Evolutionary conservation across 2,329 filamentous ascomycete species (phyloP), one percentile per base, ranked within the genome.

Genomic region (Sporothrix variecibatus): DNA sequence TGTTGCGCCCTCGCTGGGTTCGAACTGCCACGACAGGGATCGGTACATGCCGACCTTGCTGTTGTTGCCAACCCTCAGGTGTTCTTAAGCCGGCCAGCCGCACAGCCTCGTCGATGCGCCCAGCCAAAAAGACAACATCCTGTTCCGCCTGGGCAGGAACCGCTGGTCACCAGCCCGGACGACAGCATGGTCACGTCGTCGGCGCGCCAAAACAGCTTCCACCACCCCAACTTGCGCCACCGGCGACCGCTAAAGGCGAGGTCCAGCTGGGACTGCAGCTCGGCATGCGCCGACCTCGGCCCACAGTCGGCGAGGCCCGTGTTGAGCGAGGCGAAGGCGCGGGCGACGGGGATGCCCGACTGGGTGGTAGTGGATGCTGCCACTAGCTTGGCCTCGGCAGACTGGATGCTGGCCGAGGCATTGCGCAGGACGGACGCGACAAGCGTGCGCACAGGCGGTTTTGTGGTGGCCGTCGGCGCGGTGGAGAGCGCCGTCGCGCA

Each of bases 131-230:
- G 65, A 97, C 91, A n/a, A 94, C 88, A 72, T 91, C 91, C 78
- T 91, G 91, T 81, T 98, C 95, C 0, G 95, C 92, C 3, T 88
- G 88, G 91, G 88, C 3, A 99, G 87, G 85, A 97, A 98, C 7
- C 89, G 87, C 76, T 91, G 90, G 89, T 88, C 2, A 98, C 85
- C 75, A 98, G 92, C 78, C 96, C 93, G 0, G 90, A 89, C 2
- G 93, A 91, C 72, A 97, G 90, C 87, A 95, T 92, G 2, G 90
- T 90, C 12, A 98, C 94, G 79, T 98, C 95, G 80, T 98, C 95
- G 31, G 96, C 94, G 26, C 94, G 90, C 94, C 94, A 97, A 80
- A 97, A 94, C 0, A 98, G 87, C 81, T 97, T 97, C 92, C 94
- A 98, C 95, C 95, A 98, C 20, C 91, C 88, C 3, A 97, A 85